Base-by-base conservation (phyloP, 1,284 basidiomycete species). In the Irpex sp. region DNA sequence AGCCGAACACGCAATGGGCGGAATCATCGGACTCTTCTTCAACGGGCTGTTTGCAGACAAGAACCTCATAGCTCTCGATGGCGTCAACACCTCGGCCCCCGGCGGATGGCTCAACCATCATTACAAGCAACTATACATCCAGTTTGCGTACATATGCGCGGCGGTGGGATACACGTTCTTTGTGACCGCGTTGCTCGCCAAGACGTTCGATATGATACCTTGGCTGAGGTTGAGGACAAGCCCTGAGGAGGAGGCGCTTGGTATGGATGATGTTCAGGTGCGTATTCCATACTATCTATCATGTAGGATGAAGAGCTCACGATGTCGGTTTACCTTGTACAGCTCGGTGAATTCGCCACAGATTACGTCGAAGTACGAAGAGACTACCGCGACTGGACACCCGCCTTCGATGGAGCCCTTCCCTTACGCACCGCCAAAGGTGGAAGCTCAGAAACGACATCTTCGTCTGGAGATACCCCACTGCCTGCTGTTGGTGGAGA, bases 1-100 rank as follows among this genome's bases (percentile, higher is more conserved):
- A 73, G 90, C 92, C n/a, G 91, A 94, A 70, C 94, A 98, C 80
- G 95, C 92, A 50, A 77, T 98, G 17, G 94, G 93, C 3, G 96
- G 96, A 56, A 86, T 96, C 21, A 82, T 97, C 58, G 95, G 95
- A 49, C 82, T 94, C 43, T 72, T 98, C 50, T 76, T 86, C 69
- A 94, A 93, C 67, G 92, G 78, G 1, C 81, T 95, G 69, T 97
- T 98, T 68, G 92, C 92, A 1, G 88, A 85, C 21, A 75, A 71
- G 9, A 74, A 73, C 15, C 78, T 92, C 62, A 86, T 88, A 60
- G 81, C 86, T 6, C 82, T 90, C 59, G 94, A 97, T 67, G 90
- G 88, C 26, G 85, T 92, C 67, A 92, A 88, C 75, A 87, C 85
- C 63, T 82, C 80, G 58, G 81, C 87, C 59, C 68, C 71, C 2